Evolutionary conservation across 495 filamentous ascomycete genomes (phyloP).

Genomic region (Parachaetomium inaequale): DNA sequence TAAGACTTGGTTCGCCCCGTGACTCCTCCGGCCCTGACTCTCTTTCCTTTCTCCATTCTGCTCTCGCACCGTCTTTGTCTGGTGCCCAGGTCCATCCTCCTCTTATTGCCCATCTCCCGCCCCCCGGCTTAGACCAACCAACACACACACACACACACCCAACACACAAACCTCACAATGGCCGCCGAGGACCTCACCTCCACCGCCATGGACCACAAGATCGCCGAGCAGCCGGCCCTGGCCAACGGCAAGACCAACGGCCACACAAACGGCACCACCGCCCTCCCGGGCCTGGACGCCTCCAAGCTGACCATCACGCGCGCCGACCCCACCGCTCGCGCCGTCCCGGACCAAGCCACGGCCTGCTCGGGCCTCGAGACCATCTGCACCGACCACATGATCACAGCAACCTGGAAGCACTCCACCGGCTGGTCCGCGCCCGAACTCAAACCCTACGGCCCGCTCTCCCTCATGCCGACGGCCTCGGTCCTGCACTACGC

Average conservation of each 20-base stretch:
- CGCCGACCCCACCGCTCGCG: conserved; percentile 58
- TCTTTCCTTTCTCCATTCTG: conserved; percentile 2
- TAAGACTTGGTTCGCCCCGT: conserved; percentile 4
- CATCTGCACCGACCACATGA: conserved; percentile 88
- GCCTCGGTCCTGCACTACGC: conserved; percentile 88
- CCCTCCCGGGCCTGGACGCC: conserved; percentile 56
- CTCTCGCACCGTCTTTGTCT: background rate
- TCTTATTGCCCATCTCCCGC: background rate
- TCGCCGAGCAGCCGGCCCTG: conserved; percentile 32
- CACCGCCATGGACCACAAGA: conserved; percentile 41
- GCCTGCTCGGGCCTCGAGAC: conserved; percentile 45
- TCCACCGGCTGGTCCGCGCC: conserved; percentile 71
- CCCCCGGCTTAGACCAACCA: conserved; percentile 11
- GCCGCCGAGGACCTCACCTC: conserved; percentile 38
- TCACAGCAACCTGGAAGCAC: conserved; percentile 67
- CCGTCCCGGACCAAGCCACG: conserved; percentile 60
- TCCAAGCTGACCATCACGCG: conserved; percentile 67
- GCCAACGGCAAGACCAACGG: conserved; percentile 28
- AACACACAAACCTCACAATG: conserved; percentile 21
- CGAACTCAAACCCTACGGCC: conserved; percentile 73
- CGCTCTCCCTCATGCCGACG: conserved; percentile 76
- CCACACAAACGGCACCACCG: conserved; percentile 22
- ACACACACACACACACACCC: conserved; percentile 18
- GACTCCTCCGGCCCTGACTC: background rate
- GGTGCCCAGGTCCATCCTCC: background rate